Conservation (phyloP, 1,139 yeast species). For the Yamadazyma pseudoaaseri region DNA sequence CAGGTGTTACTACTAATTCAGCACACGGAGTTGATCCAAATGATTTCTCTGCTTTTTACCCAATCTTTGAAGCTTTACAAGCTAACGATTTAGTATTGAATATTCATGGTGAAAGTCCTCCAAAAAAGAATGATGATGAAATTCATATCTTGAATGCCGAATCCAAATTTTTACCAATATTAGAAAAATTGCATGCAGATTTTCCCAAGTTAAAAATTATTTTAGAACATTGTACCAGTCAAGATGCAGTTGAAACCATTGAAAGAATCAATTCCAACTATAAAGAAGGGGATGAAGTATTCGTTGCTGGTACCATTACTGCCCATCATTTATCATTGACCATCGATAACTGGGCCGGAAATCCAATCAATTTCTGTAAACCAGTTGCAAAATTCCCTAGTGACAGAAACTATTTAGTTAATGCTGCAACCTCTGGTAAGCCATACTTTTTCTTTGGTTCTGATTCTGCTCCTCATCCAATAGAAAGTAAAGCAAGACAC, state of each 20-base stretch:
- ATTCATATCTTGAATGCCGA: constrained; percentile 94
- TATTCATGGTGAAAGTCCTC: constrained; percentile 94
- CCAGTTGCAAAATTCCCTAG: constrained; percentile 94
- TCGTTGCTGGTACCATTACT: constrained; percentile 89
- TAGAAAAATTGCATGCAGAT: constrained; percentile 69
- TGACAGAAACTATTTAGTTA: constrained; percentile 75
- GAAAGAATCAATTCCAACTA: constrained; percentile 61
- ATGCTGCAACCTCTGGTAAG: constrained; percentile 89
- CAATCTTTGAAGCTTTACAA: constrained; percentile 86
- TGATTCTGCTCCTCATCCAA: constrained; percentile 96
- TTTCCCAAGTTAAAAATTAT: constrained; percentile 88
- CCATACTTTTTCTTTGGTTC: constrained; percentile 96
- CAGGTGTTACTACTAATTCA: constrained; percentile 97
- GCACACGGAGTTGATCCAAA: constrained; percentile 91
- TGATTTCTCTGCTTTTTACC: constrained; percentile 84
- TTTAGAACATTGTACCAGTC: constrained; percentile 93
- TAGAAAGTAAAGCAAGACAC: constrained; percentile 71
- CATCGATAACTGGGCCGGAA: constrained; percentile 95
- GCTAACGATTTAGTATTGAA: constrained; percentile 73
- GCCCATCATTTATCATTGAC: constrained; percentile 92
- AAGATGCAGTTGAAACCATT: constrained; percentile 79
- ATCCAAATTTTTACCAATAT: constrained; percentile 88
- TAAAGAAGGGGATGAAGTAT: constrained; percentile 40
- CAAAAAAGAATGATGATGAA: constrained; percentile 47
- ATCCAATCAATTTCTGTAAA: constrained; percentile 91